A percentile compares a stretch with the other conserved stretches of the same genome.
phyloP scores from a whole-genome alignment of 768 basidiomycete species.

The Tubosaeta brunneosetosa region DNA sequence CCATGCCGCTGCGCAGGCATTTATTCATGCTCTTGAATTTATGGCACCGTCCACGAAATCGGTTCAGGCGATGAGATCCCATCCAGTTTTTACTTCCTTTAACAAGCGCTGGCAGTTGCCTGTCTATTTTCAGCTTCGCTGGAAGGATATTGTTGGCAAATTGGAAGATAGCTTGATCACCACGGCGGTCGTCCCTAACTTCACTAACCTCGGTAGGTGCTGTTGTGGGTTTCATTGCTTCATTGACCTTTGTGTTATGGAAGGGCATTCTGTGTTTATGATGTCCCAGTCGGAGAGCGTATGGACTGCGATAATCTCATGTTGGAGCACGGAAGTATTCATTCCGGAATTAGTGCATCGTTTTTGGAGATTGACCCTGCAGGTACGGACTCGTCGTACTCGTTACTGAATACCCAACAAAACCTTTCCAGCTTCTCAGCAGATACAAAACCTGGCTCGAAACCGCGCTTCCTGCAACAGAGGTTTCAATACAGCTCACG shows the following conservation, averaged over 20 bases:
- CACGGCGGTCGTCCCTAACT: slow-evolving; percentile 37
- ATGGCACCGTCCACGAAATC: slow-evolving; percentile 73
- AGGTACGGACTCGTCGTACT: slow-evolving; percentile 45
- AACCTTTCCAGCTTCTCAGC: slow-evolving; percentile 59
- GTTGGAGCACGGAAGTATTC: slow-evolving; percentile 86
- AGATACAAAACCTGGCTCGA: slow-evolving; percentile 81
- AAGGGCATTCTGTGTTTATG: slow-evolving; percentile 39
- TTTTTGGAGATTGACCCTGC: slow-evolving; percentile 90
- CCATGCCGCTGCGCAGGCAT: slow-evolving; percentile 77
- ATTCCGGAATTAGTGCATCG: slow-evolving; percentile 76
- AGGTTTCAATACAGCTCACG: slow-evolving; percentile 33
- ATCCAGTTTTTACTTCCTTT: slow-evolving; percentile 68
- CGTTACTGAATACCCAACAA: background rate
- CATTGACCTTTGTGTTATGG: background rate
- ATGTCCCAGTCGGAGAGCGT: slow-evolving; percentile 62
- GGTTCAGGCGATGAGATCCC: slow-evolving; percentile 65
- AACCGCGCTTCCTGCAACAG: slow-evolving; percentile 41
- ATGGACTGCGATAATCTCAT: slow-evolving; percentile 68
- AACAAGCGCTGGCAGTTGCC: slow-evolving; percentile 91
- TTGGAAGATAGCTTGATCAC: slow-evolving; percentile 64
- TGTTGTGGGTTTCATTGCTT: background rate
- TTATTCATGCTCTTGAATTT: slow-evolving; percentile 76
- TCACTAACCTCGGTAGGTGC: slow-evolving; percentile 37
- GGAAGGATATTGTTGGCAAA: slow-evolving; percentile 85
- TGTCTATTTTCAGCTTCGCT: slow-evolving; percentile 93